These are phyloP conservation scores for Barnettozyma sp. DNA, from an alignment of 805 yeast genomes.

Conservation along the genomic window DNA sequence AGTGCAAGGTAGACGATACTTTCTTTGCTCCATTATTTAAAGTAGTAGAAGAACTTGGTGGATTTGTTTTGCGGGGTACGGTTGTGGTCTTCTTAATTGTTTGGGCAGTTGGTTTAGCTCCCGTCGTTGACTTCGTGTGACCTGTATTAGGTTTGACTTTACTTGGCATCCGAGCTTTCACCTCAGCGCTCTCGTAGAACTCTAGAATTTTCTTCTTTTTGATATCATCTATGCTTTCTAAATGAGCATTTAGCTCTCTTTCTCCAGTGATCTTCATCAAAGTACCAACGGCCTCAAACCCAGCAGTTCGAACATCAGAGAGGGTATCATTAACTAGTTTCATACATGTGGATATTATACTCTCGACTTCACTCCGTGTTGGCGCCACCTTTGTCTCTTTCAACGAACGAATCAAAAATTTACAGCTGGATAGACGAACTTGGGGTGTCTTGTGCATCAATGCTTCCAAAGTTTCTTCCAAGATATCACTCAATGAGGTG, in stretches of 20 bases:
- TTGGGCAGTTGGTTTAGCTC: constrained; percentile 10
- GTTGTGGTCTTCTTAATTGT: constrained; percentile 13
- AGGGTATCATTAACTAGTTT: constrained; percentile 76
- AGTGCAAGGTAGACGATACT: constrained; percentile 10
- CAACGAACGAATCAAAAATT: constrained; percentile 58
- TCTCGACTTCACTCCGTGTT: constrained; percentile 43
- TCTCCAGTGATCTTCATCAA: constrained; percentile 79
- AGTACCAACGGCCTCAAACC: constrained; percentile 73
- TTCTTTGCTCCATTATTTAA: constrained; percentile 11
- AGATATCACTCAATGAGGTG: constrained; percentile 45
- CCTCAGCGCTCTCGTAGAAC: constrained; percentile 47
- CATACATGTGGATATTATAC: constrained; percentile 46
- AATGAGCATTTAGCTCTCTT: constrained; percentile 48
- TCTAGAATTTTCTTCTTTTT: constrained; percentile 64
- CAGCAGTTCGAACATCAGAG: constrained; percentile 73
- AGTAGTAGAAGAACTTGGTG: constrained; percentile 12
- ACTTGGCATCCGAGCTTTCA: constrained; percentile 35
- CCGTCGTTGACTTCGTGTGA: no score
- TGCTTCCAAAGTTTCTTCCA: constrained; percentile 52
- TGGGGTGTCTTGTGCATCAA: constrained; percentile 80
- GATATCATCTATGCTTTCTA: constrained; percentile 71
- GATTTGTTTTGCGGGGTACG: constrained; percentile 1
- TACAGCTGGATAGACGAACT: constrained; percentile 63
- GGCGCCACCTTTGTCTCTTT: constrained; percentile 45
- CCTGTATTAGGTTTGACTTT: constrained; percentile 25